Evolutionary conservation across 352 stramenopile species (phyloP).

Genomic region (Phytophthora lateralis): DNA sequence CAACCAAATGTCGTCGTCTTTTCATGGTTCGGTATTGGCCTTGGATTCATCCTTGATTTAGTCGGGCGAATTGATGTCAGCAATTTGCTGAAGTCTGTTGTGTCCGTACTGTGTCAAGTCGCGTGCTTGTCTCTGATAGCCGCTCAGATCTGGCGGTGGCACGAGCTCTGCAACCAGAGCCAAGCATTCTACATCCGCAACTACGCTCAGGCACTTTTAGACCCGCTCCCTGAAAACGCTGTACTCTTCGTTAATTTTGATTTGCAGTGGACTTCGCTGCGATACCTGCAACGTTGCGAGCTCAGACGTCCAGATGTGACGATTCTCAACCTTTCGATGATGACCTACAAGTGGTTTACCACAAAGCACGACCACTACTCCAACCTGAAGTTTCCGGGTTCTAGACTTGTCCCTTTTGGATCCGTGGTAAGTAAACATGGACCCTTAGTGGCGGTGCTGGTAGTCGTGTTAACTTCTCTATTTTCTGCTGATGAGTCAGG

Average conservation of each 20-base stretch:
- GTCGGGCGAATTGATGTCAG: not conserved
- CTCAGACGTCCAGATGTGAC: slow-evolving; percentile 69
- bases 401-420: slow-evolving; percentile 46
- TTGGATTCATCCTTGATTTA: slow-evolving; percentile 41
- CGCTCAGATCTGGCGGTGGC: slow-evolving; percentile 46
- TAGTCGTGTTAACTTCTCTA: not conserved
- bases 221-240: slow-evolving; percentile 77
- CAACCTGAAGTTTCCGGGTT: slow-evolving; percentile 66
- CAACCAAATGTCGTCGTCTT: slow-evolving; percentile 94
- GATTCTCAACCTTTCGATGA: slow-evolving; percentile 91
- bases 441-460: not conserved
- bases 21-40: slow-evolving; percentile 74
- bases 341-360: slow-evolving; percentile 86
- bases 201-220: slow-evolving; percentile 88
- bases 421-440: slow-evolving; percentile 27
- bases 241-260: slow-evolving; percentile 94
- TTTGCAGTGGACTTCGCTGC: slow-evolving; percentile 90
- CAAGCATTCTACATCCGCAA: slow-evolving; percentile 74
- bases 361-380: slow-evolving; percentile 75
- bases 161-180: slow-evolving; percentile 56
- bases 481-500: slow-evolving; percentile 22
- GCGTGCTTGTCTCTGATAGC: slow-evolving; percentile 31
- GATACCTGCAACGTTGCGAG: slow-evolving; percentile 93
- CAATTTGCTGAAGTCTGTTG: not conserved
- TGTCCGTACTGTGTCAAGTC: not conserved